Base-by-base conservation (phyloP, 228 moss, liverwort and hornwort genomes). In the Sphagnum fallax region DNA sequence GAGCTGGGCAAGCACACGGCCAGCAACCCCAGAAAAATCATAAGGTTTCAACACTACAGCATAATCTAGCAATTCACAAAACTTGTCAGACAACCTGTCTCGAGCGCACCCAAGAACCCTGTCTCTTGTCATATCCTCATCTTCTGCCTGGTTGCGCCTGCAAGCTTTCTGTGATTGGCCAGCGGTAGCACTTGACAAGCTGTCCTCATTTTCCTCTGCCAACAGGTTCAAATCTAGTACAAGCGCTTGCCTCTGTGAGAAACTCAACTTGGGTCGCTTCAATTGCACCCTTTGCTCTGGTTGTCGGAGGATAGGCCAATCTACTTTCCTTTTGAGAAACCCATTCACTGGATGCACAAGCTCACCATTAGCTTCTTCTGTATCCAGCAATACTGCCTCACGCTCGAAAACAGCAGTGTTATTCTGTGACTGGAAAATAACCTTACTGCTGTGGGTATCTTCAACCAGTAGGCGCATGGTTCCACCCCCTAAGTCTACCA, bases 161-260 rank as follows among this genome's bases (percentile, higher is more conserved):
- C 8, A 47, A 16, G 70, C 74, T 5, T 75, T 68, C 10, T 69
- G 70, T 48, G 68, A 75, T 49, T 75, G 62, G 4, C 47, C 63
- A 5, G 64, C 13, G 2, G 32, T 32, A 74, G 61, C 6, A 88
- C 48, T 81, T 80, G 75, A 69, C 11, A 83, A 49, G 2, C 72
- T 15, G 10, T 74, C 84, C 16, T 75, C 60, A 10, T 83, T 85
- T 52, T 84, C 79, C 64, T 82, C 80, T 4, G 74, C 91, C 10
- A 90, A 76, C 14, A 90, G 76, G 57, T 97, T 97, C 67, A 97
- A 68, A 57, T 97, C 91, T 5, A 97, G 82, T 63, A 84, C 80
- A 15, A 91, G 64, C 11, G 75, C 73, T 58, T 81, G 76, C 6
- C 84, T 75, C 48, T 63, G 51, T 4, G 74, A 70, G 4, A 77